Conservation (phyloP, 1,139 yeast species). For the Pichia sp. region DNA sequence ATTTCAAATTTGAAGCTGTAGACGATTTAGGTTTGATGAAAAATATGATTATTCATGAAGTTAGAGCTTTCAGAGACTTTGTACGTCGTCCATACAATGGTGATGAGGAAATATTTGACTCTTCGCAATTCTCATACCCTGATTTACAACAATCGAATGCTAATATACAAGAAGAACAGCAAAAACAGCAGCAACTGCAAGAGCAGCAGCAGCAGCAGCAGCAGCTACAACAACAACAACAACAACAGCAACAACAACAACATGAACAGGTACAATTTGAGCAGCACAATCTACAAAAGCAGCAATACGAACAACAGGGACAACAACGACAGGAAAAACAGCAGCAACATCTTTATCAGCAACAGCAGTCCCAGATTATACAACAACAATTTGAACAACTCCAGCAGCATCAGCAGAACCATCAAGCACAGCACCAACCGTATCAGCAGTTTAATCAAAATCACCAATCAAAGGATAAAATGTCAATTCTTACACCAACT, state of each 20-base stretch:
- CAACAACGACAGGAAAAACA: constrained; percentile 6
- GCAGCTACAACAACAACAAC: constrained; percentile 5
- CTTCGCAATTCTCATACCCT: constrained; percentile 12
- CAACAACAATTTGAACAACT: constrained; percentile 15
- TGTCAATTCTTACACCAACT: constrained; percentile 23
- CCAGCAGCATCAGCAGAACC: constrained; percentile 20
- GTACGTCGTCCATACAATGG: constrained; percentile 65
- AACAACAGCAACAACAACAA: constrained; percentile 7
- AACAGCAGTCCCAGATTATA: constrained; percentile 15
- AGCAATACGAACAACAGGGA: constrained; percentile 2
- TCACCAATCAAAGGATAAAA: constrained; percentile 11
- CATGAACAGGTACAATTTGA: constrained; percentile 1
- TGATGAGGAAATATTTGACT: constrained; percentile 44
- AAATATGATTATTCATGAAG: constrained; percentile 75
- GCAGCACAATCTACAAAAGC: neutral
- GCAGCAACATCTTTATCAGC: constrained; percentile 21
- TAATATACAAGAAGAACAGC: constrained; percentile 1
- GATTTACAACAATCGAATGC: constrained; percentile 5
- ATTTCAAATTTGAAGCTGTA: constrained; percentile 81
- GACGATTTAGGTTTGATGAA: constrained; percentile 76
- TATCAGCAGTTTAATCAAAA: constrained; percentile 19
- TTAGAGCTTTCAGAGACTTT: constrained; percentile 66
- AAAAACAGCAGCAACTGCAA: neutral
- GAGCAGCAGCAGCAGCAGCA: constrained; percentile 2
- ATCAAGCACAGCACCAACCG: constrained; percentile 16